phyloP scores from a whole-genome alignment of 306 rosid genomes.

The Cyamopsis tetragonoloba region DNA sequence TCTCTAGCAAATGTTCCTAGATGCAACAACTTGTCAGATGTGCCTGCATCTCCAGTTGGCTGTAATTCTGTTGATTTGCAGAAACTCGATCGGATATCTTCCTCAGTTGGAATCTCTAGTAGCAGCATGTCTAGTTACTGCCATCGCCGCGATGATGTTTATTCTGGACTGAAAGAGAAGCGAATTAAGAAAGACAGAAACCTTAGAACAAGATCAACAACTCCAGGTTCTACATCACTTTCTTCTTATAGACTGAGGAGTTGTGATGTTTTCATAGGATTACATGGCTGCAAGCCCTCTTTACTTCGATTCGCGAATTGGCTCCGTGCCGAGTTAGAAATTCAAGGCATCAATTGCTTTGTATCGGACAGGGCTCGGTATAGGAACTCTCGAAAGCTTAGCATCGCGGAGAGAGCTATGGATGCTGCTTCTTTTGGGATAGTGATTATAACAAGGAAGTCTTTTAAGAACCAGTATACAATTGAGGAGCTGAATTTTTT shows the following conservation, averaged over 20 bases:
- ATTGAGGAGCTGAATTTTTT: constrained; percentile 75
- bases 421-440: constrained; percentile 83
- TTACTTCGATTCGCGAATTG: constrained; percentile 67
- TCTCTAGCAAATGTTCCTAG: constrained; percentile 43
- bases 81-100: constrained; percentile 49
- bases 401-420: constrained; percentile 73
- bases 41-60: constrained; percentile 42
- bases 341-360: constrained; percentile 83
- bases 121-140: constrained; percentile 52
- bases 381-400: constrained; percentile 59
- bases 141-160: constrained; percentile 28
- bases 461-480: constrained; percentile 77
- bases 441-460: constrained; percentile 68
- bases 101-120: constrained; percentile 56
- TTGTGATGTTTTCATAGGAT: constrained; percentile 76
- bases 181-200: constrained; percentile 39
- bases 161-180: constrained; percentile 44
- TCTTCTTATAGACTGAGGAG: constrained; percentile 62
- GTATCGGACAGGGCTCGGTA: constrained; percentile 70
- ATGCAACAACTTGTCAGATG: constrained; percentile 32
- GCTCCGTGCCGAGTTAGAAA: constrained; percentile 81
- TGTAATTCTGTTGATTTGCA: constrained; percentile 43
- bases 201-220: constrained; percentile 31
- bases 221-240: constrained; percentile 50
- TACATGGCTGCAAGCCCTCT: constrained; percentile 62